Evolutionary conservation across 2,329 filamentous ascomycete species (phyloP).

Genomic region (Talaromyces sp.): DNA sequence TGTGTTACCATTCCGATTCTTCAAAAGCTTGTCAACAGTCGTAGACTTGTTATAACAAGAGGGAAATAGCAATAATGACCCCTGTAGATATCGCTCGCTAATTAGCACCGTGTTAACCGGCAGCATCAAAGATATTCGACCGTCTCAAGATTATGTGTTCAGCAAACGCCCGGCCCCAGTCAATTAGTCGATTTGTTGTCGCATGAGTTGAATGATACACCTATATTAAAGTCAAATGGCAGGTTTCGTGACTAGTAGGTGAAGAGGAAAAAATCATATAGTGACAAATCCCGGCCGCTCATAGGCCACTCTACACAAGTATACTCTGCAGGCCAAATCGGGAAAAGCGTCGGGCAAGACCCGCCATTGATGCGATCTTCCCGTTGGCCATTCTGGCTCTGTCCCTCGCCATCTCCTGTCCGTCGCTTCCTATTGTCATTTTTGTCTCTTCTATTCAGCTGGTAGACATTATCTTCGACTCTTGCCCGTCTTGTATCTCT

Average conservation of each 20-base stretch:
- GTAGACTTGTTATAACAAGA: neutral
- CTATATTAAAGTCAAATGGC: neutral
- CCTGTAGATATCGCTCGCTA: neutral
- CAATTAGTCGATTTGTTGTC: neutral
- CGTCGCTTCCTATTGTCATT: neutral
- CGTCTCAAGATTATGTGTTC: neutral
- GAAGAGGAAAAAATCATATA: neutral
- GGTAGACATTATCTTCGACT: neutral
- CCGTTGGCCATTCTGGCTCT: neutral
- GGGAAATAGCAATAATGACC: neutral
- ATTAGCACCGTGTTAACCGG: neutral
- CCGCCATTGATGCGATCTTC: neutral
- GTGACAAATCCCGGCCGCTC: conserved; percentile 46
- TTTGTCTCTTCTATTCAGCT: neutral
- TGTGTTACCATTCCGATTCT: neutral
- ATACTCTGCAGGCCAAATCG: neutral
- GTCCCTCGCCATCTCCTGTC: neutral
- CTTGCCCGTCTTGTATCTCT: neutral
- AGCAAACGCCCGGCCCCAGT: neutral
- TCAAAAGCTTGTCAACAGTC: neutral
- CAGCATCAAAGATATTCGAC: neutral
- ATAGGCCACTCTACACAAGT: conserved; percentile 57
- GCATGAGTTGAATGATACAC: neutral
- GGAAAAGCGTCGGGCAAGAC: neutral
- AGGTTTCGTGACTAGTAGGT: neutral